phyloP scores from a whole-genome alignment of 2,329 filamentous ascomycete genomes.

The Drechmeria coniospora region DNA sequence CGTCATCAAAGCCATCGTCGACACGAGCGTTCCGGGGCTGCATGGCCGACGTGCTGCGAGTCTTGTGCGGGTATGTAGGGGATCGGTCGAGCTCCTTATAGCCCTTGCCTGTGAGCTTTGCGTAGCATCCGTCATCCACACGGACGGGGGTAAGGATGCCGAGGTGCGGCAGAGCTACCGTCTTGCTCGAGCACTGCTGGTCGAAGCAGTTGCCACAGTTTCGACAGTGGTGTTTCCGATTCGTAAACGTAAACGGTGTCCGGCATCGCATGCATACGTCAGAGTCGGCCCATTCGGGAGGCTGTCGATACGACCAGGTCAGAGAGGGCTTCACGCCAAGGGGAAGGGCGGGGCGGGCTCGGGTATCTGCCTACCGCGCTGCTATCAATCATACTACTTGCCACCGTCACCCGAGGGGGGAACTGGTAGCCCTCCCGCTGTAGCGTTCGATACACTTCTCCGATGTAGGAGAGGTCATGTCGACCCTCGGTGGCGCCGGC shows the following conservation, averaged over 20 bases:
- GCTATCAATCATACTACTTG: constrained; percentile 97
- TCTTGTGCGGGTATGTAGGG: constrained; percentile 41
- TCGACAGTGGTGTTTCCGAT: constrained; percentile 93
- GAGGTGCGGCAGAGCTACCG: constrained; percentile 74
- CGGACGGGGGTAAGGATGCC: constrained; percentile 83
- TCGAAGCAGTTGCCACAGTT: constrained; percentile 98
- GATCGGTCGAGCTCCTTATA: constrained; percentile 26
- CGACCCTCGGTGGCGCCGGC: constrained; percentile 76
- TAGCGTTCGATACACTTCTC: constrained; percentile 69
- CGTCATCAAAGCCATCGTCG: constrained; percentile 86
- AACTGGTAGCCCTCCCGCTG: constrained; percentile 81
- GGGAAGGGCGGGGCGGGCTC: no score
- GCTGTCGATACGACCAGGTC: constrained; percentile 30
- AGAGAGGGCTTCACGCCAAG: no score
- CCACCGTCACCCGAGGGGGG: constrained; percentile 69
- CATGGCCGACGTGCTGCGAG: constrained; percentile 54
- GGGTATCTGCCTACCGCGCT: constrained; percentile 54
- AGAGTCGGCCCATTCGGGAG: constrained; percentile 93
- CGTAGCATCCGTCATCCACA: constrained; percentile 91
- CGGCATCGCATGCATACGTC: constrained; percentile 98
- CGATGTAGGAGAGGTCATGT: constrained; percentile 70
- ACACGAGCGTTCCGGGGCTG: constrained; percentile 79
- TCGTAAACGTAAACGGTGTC: constrained; percentile 91
- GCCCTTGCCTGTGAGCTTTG: constrained; percentile 65
- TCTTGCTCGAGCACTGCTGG: constrained; percentile 84